Conservation (phyloP, 2,329 filamentous ascomycete species). For the Ustulina deusta region DNA sequence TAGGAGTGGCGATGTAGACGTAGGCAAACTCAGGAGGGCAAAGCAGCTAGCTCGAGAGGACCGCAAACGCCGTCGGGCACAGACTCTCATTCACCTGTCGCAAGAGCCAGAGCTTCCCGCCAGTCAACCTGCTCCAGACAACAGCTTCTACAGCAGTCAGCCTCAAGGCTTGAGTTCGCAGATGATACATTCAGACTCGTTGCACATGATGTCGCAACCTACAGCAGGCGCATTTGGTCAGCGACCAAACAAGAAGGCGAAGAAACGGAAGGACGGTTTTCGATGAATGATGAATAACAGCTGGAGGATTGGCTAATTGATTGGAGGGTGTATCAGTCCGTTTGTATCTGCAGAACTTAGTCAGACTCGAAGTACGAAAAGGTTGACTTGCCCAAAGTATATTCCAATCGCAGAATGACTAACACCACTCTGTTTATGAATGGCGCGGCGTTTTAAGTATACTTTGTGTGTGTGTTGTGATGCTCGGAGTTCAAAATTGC, state of each 20-base stretch:
- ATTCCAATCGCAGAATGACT: background rate
- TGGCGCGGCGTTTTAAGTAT: background rate
- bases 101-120: constrained; percentile 46
- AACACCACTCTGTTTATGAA: no score
- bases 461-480: background rate
- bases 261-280: constrained; percentile 50
- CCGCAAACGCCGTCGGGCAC: constrained; percentile 50
- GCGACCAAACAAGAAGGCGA: constrained; percentile 49
- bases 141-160: constrained; percentile 46
- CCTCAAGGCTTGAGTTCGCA: constrained; percentile 42
- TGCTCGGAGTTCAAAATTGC: background rate
- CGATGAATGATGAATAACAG: constrained; percentile 32
- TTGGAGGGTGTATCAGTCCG: background rate
- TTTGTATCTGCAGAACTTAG: constrained; percentile 5
- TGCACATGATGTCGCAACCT: constrained; percentile 51
- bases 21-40: constrained; percentile 44
- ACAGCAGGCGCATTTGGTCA: constrained; percentile 47
- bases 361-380: background rate
- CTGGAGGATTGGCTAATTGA: constrained; percentile 1
- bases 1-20: constrained; percentile 44
- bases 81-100: constrained; percentile 46
- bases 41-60: constrained; percentile 46
- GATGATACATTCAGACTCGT: constrained; percentile 41
- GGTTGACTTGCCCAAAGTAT: background rate
- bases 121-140: constrained; percentile 47